These are phyloP conservation scores for Epichloe amarillans DNA, from an alignment of 2,329 filamentous ascomycete genomes.

Conservation along the genomic window DNA sequence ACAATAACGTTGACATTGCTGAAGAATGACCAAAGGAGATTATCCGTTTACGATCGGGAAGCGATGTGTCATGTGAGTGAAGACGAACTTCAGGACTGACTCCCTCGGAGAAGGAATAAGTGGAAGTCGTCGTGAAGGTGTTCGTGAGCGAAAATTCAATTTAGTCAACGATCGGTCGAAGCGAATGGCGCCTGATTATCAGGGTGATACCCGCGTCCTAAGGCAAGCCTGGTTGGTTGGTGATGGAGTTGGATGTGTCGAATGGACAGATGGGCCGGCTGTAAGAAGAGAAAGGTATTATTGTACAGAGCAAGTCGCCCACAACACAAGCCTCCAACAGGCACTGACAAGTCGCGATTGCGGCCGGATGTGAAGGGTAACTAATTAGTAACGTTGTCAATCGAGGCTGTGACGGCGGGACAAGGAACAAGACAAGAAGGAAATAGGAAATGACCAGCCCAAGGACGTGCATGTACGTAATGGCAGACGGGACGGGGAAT, in stretches of 20 bases:
- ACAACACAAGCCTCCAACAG: not conserved
- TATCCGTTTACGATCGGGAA: too few species aligned
- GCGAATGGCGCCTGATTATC: not conserved
- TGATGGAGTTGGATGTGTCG: not conserved
- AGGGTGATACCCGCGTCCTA: not conserved
- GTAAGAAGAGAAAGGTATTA: not conserved
- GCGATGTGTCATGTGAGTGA: not conserved
- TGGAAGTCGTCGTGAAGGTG: not conserved
- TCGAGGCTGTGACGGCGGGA: not conserved
- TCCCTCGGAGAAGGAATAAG: too few species aligned
- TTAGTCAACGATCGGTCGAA: not conserved
- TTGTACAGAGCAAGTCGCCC: not conserved
- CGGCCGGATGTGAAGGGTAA: not conserved
- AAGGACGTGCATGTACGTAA: not conserved
- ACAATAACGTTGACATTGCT: constrained; percentile 18
- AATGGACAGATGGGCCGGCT: not conserved
- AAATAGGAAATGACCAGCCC: not conserved
- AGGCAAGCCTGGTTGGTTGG: not conserved
- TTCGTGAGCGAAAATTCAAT: not conserved
- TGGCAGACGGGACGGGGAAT: not conserved
- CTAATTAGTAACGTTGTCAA: not conserved
- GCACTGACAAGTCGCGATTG: not conserved
- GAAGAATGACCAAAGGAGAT: not conserved
- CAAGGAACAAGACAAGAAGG: not conserved
- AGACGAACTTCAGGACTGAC: not conserved